Base-by-base conservation (phyloP, 208 protist species). In the Wallacemonas sp. region DNA sequence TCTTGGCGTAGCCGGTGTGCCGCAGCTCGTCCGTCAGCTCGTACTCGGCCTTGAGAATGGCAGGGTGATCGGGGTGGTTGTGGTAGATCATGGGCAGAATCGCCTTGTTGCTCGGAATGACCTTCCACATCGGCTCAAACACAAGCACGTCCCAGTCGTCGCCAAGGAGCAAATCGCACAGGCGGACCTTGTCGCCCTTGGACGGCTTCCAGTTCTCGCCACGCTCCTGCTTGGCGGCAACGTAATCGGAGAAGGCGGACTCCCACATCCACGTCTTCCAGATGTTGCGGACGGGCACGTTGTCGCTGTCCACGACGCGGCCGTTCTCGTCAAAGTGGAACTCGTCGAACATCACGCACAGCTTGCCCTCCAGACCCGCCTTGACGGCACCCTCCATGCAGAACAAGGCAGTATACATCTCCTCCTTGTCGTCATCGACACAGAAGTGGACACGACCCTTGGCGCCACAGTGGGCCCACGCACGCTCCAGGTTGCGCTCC, bases 241-340 rank as follows among this genome's bases (percentile, higher is more conserved):
- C 70, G 65, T 88, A 85, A 77, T 94, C 88, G 9, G 70, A 68
- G 70, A 96, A 87, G 29, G 88, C 92, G 11, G 80, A 83, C 70
- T 96, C 86, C 92, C 92, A 96, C 85, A 92, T 93, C 89, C 92
- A 96, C 52, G 88, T 96, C 80, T 96, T 96, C 89, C 92, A 96
- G 11, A 96, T 76, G 32, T 80, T 76, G 27, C 78, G 85, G 39
- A 96, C 88, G 14, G 72, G 74, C 54, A 93, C 75, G 46, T 78
- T 75, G 56, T 96, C 92, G 49, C 72, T 63, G 66, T 96, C 88
- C 1, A 87, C 64, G 32, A 96, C 74, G 49, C 68, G 65, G 23
- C 88, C 92, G 33, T 85, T 72, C 16, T 82, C 81, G 55, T 92
- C 72, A 68, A 93, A 94, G 72, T 74, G 71, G 76, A 96, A 96